Evolutionary conservation across 23 red algal genomes (phyloP).

Genomic region (Agarophyton chilense): DNA sequence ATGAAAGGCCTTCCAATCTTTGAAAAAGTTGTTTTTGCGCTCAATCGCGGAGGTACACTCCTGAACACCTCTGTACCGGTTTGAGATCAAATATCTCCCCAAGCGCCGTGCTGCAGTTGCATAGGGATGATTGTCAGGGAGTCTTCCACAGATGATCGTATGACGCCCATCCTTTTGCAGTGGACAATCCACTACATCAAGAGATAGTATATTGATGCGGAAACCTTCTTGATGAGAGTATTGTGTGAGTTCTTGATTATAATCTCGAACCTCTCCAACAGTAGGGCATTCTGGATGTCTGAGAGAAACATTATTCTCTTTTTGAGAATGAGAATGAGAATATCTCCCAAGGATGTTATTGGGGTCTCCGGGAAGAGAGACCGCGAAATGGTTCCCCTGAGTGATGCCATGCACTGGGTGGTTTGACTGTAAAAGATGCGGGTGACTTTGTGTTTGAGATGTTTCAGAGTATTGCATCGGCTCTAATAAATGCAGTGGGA

Average conservation of each 20-base stretch:
- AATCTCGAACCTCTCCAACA: not conserved
- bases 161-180: slow-evolving; percentile 49
- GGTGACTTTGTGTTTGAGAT: too few species aligned
- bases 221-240: not conserved
- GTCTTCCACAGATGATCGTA: slow-evolving; percentile 57
- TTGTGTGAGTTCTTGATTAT: not conserved
- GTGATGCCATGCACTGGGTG: too few species aligned
- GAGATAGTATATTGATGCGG: slow-evolving; percentile 33
- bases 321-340: too few species aligned
- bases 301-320: too few species aligned
- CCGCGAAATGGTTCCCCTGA: too few species aligned
- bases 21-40: slow-evolving; percentile 14
- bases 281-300: too few species aligned
- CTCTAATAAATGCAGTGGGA: too few species aligned
- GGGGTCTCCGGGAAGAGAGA: too few species aligned
- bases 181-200: slow-evolving; percentile 43
- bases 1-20: slow-evolving; percentile 47
- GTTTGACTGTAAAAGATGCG: too few species aligned
- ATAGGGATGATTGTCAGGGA: slow-evolving; percentile 52
- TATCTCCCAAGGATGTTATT: too few species aligned
- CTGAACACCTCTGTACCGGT: not conserved
- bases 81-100: slow-evolving; percentile 46
- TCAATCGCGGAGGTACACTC: not conserved
- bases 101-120: slow-evolving; percentile 38
- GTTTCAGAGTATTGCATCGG: too few species aligned